Conservation (phyloP, 495 filamentous ascomycete species). For the Elaphomyces granulatus region DNA sequence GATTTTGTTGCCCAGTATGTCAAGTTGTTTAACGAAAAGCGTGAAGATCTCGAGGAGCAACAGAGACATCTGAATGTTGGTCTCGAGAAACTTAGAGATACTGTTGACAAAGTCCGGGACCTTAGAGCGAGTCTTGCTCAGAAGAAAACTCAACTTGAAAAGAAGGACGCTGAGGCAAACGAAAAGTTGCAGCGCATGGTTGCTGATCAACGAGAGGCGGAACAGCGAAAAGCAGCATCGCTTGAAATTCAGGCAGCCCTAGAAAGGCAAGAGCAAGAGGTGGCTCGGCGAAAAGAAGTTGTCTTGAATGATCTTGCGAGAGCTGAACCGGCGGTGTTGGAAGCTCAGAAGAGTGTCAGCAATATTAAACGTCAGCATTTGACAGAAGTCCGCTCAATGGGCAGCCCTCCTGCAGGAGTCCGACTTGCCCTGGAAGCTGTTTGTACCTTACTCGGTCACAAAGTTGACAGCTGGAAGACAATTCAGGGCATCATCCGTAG, state of each 20-base stretch:
- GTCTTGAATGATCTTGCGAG: constrained; percentile 77
- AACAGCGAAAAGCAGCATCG: constrained; percentile 75
- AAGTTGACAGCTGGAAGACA: constrained; percentile 75
- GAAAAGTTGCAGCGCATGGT: constrained; percentile 97
- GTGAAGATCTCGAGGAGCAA: constrained; percentile 95
- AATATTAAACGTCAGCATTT: constrained; percentile 96
- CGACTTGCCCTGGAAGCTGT: constrained; percentile 88
- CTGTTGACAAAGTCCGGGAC: constrained; percentile 93
- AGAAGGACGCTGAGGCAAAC: constrained; percentile 88
- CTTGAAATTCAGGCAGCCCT: constrained; percentile 76
- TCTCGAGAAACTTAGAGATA: constrained; percentile 94
- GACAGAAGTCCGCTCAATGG: constrained; percentile 95
- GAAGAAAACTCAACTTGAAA: constrained; percentile 85
- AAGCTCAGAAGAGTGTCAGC: constrained; percentile 88
- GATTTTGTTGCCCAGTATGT: constrained; percentile 98
- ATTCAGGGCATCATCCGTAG: constrained; percentile 75
- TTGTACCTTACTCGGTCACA: constrained; percentile 85
- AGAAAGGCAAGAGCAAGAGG: constrained; percentile 80
- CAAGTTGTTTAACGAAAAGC: constrained; percentile 93
- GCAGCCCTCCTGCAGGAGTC: constrained; percentile 76
- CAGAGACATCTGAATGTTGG: constrained; percentile 96
- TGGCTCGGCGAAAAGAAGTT: constrained; percentile 67
- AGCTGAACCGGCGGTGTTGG: constrained; percentile 84
- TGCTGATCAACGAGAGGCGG: constrained; percentile 88
- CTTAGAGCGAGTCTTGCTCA: constrained; percentile 76